Conservation (phyloP, 345 rosid species). For the Brassica cretica region DNA sequence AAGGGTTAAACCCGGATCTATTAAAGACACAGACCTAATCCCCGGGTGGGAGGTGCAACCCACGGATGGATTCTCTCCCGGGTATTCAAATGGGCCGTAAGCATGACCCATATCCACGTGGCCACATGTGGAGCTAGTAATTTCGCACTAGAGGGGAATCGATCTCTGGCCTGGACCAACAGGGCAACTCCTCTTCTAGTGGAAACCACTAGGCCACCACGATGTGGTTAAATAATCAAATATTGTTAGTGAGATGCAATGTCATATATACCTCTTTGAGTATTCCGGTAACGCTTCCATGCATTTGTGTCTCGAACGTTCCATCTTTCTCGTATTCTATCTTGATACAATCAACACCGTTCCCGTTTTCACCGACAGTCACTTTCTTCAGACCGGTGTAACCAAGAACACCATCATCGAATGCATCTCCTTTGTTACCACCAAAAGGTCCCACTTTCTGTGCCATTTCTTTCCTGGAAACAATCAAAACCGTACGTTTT, state of each 20-base stretch:
- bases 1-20: no score
- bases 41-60: no score
- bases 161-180: no score
- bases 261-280: constrained; percentile 9
- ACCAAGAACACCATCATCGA: constrained; percentile 18
- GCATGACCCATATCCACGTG: no score
- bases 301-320: constrained; percentile 5
- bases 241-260: not conserved
- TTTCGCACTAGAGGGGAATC: no score
- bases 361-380: not conserved
- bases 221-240: not conserved
- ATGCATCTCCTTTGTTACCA: constrained; percentile 12
- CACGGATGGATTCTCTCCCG: no score
- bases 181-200: no score
- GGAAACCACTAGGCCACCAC: no score
- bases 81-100: no score
- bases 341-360: not conserved
- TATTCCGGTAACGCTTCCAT: constrained; percentile 6
- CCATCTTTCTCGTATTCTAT: constrained; percentile 14
- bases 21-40: no score
- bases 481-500: not conserved
- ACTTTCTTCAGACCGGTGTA: constrained; percentile 8
- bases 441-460: constrained; percentile 9
- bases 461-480: constrained; percentile 4
- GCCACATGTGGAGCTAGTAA: no score